Conservation (phyloP, 176 grass and related monocot genomes). For the Puya raimondii region DNA sequence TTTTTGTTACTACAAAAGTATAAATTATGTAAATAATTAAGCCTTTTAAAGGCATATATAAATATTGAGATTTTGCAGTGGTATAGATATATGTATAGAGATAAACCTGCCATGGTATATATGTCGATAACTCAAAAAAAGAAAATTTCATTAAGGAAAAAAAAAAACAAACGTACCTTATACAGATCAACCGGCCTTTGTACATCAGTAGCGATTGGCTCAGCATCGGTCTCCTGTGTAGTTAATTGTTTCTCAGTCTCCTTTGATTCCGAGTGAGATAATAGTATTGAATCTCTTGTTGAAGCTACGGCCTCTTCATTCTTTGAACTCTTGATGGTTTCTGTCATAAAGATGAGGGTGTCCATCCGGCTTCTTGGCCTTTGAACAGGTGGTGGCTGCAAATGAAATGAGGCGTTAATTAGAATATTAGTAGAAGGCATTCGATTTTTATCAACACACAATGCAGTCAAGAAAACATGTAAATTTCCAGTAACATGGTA, state of each 20-base stretch:
- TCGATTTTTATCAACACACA: background rate
- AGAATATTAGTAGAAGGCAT: conserved; percentile 9
- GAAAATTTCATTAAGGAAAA: too few relatives aligned
- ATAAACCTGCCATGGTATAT: background rate
- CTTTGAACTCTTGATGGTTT: conserved; percentile 44
- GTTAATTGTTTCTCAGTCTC: conserved; percentile 26
- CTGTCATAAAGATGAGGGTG: conserved; percentile 69
- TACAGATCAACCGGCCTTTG: conserved; percentile 91
- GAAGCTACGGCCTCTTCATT: conserved; percentile 30
- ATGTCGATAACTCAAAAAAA: too few relatives aligned
- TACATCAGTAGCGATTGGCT: conserved; percentile 28
- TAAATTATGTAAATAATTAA: background rate
- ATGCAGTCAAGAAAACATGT: background rate
- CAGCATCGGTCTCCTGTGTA: conserved; percentile 32
- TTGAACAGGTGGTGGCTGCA: conserved; percentile 70
- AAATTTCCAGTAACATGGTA: background rate
- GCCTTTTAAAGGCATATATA: too few relatives aligned
- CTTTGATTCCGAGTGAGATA: conserved; percentile 33
- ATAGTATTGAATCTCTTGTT: conserved; percentile 21
- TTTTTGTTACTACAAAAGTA: background rate
- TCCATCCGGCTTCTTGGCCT: conserved; percentile 85
- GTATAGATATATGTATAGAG: too few relatives aligned
- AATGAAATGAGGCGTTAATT: background rate
- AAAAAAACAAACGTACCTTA: conserved; percentile 39
- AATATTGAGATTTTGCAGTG: too few relatives aligned